Conservation (phyloP, 2,329 filamentous ascomycete genomes). For the Claviceps sp. region DNA sequence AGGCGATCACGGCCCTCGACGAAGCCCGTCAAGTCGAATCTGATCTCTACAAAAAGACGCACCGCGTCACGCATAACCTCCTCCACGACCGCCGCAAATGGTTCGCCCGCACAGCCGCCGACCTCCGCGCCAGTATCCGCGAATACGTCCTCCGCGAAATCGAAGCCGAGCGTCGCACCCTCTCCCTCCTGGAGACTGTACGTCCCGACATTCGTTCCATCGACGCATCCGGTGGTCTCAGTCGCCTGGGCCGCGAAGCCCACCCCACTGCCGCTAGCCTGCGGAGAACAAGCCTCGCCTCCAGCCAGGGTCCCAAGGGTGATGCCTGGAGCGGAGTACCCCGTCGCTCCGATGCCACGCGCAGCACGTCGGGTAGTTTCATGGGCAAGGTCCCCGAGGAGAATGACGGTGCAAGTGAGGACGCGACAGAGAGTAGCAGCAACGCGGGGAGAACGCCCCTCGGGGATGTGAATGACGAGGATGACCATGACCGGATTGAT, state of each 20-base stretch:
- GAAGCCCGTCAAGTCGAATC: constrained; percentile 74
- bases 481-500: constrained; percentile 87
- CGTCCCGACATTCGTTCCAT: constrained; percentile 87
- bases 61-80: constrained; percentile 78
- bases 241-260: constrained; percentile 74
- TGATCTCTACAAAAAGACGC: constrained; percentile 72
- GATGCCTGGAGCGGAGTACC: constrained; percentile 96
- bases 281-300: constrained; percentile 64
- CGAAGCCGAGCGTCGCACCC: constrained; percentile 81
- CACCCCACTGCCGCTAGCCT: constrained; percentile 51
- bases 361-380: constrained; percentile 63
- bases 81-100: constrained; percentile 80
- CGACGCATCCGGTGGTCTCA: constrained; percentile 79
- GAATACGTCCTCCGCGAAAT: constrained; percentile 94
- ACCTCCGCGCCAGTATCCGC: constrained; percentile 69
- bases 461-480: constrained; percentile 46
- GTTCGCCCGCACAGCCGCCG: constrained; percentile 77
- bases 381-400: constrained; percentile 52
- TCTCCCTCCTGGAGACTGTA: constrained; percentile 87
- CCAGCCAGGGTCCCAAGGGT: constrained; percentile 91
- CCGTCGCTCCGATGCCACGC: constrained; percentile 63
- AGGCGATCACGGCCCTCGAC: constrained; percentile 82
- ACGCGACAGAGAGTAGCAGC: constrained; percentile 12
- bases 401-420: constrained; percentile 32
- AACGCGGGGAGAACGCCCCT: neutral